phyloP scores from a whole-genome alignment of 73 alveolate genomes.

The Effrenium voratum region DNA sequence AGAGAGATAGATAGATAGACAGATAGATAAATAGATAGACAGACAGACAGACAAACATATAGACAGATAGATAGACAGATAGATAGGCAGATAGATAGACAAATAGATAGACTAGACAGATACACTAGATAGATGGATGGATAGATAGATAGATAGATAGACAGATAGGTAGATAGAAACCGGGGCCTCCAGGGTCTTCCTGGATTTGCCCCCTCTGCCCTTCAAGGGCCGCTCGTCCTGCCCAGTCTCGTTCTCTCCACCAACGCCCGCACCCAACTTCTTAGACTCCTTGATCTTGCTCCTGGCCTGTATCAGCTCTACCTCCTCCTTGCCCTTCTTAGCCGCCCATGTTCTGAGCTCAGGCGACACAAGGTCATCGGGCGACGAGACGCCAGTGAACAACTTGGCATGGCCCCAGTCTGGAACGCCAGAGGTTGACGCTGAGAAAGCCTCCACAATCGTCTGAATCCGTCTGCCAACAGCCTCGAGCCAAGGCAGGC shows the following conservation, averaged over 20 bases:
- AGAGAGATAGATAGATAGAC: too few species aligned
- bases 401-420: neutral
- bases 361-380: neutral
- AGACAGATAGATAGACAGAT: too few species aligned
- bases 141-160: too few species aligned
- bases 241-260: neutral
- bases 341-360: neutral
- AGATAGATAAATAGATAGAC: too few species aligned
- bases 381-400: neutral
- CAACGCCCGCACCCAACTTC: neutral
- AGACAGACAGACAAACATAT: too few species aligned
- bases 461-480: neutral
- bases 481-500: neutral
- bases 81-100: too few species aligned
- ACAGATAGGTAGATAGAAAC: too few species aligned
- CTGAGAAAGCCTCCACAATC: neutral
- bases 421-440: neutral
- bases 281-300: neutral
- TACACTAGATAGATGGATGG: too few species aligned
- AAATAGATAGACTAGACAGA: too few species aligned
- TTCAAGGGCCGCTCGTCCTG: neutral
- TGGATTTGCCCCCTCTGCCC: neutral
- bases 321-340: neutral
- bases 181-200: slow-evolving; percentile 4
- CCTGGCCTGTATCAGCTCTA: neutral